Evolutionary conservation across 176 grass and related monocot genomes (phyloP).

Genomic region (Thinopyrum elongatum): DNA sequence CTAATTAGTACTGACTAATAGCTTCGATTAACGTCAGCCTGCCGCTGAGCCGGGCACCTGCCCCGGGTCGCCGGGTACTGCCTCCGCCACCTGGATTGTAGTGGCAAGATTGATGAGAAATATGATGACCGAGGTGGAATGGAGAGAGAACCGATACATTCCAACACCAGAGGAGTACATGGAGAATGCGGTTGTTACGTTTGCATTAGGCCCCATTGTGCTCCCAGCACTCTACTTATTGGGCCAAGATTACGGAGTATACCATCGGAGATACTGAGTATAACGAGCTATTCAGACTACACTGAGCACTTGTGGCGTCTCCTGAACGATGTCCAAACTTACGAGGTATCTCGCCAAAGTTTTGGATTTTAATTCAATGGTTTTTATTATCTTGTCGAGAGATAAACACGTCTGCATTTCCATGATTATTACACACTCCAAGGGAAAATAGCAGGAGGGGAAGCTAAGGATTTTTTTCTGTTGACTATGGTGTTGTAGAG

Average conservation of each 20-base stretch:
- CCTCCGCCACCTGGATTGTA: no score
- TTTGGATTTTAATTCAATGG: not conserved
- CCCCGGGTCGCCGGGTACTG: no score
- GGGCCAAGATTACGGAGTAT: conserved; percentile 43
- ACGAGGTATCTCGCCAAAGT: conserved; percentile 26
- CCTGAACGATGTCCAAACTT: conserved; percentile 57
- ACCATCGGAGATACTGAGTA: conserved; percentile 36
- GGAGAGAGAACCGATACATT: conserved; percentile 24
- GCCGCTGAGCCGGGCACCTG: no score
- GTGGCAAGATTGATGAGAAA: conserved; percentile 57
- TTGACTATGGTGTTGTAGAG: conserved; percentile 31
- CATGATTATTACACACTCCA: no score
- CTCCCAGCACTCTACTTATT: conserved; percentile 47
- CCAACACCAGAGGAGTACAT: conserved; percentile 59
- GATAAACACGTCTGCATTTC: not conserved
- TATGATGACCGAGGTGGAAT: conserved; percentile 69
- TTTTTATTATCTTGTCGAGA: not conserved
- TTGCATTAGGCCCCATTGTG: conserved; percentile 56
- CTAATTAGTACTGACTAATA: no score
- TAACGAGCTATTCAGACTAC: conserved; percentile 31
- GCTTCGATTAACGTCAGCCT: no score
- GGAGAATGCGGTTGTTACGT: conserved; percentile 38
- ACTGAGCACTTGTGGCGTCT: conserved; percentile 57
- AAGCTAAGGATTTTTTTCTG: not conserved
- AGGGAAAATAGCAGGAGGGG: no score